Conservation (phyloP, 2,329 filamentous ascomycete genomes). For the Dactylellina parvicollis region DNA sequence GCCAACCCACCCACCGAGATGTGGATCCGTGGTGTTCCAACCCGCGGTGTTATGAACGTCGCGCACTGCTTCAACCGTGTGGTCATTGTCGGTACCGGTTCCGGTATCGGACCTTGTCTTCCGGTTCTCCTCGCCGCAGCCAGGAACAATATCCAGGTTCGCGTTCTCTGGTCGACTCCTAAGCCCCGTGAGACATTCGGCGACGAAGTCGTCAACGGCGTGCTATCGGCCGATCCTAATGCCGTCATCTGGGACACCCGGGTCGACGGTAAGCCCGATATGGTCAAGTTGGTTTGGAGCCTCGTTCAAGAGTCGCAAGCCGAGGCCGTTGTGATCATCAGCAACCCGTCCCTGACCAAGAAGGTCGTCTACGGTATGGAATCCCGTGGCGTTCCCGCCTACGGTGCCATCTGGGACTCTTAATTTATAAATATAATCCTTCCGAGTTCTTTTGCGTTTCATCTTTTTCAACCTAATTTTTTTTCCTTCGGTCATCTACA, state of each 20-base stretch:
- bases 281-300: constrained; percentile 59
- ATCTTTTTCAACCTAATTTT: background rate
- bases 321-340: constrained; percentile 61
- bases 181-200: constrained; percentile 61
- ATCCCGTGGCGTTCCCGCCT: constrained; percentile 60
- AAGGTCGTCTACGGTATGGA: constrained; percentile 62
- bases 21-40: constrained; percentile 75
- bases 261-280: constrained; percentile 59
- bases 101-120: constrained; percentile 62
- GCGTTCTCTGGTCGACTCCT: constrained; percentile 61
- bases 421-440: constrained; percentile 31
- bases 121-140: constrained; percentile 59
- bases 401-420: constrained; percentile 61
- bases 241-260: constrained; percentile 61
- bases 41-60: constrained; percentile 60
- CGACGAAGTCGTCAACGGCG: constrained; percentile 59
- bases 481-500: background rate
- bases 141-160: constrained; percentile 57
- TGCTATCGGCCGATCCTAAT: constrained; percentile 59
- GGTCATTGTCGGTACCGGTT: constrained; percentile 62
- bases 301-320: constrained; percentile 59
- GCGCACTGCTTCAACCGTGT: constrained; percentile 60
- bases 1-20: constrained; percentile 69
- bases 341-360: constrained; percentile 61
- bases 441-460: background rate